phyloP scores from a whole-genome alignment of 2,329 filamentous ascomycete genomes.

The Ceratocystis huliohia region DNA sequence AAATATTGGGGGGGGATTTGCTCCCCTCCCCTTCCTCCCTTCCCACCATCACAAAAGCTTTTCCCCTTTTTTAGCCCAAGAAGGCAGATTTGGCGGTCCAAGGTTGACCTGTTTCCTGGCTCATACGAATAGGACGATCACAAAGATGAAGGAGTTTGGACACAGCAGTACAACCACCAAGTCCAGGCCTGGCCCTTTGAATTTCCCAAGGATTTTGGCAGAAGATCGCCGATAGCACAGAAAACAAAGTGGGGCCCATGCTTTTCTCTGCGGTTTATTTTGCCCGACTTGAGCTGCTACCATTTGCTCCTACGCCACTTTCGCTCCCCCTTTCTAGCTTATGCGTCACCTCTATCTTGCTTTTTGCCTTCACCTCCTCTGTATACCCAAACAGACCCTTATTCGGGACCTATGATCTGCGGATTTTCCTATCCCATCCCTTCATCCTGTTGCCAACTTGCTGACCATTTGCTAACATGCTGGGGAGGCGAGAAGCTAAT shows the following conservation, averaged over 20 bases:
- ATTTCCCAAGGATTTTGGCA: conserved; percentile 1
- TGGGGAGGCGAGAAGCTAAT: not conserved
- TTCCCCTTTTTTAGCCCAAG: not conserved
- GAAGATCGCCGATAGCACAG: not conserved
- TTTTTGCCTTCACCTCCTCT: not conserved
- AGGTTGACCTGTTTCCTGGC: not conserved
- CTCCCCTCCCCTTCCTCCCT: not conserved
- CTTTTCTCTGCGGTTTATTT: not conserved
- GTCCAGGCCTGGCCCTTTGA: not conserved
- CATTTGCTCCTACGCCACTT: not conserved
- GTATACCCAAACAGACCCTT: not conserved
- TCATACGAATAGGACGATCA: not conserved
- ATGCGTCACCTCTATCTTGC: not conserved
- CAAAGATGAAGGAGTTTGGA: not conserved
- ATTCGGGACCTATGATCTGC: not conserved
- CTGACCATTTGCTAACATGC: not conserved
- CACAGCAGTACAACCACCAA: no score
- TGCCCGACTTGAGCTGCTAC: not conserved
- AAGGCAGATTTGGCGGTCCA: not conserved
- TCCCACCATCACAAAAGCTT: not conserved
- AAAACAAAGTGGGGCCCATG: not conserved
- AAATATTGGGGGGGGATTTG: not conserved
- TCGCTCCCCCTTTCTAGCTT: not conserved
- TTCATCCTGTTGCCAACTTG: not conserved
- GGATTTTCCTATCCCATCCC: not conserved